Evolutionary conservation across 768 basidiomycete genomes (phyloP), one percentile per base, ranked within the genome.

Genomic region (Flagelloscypha sp.): DNA sequence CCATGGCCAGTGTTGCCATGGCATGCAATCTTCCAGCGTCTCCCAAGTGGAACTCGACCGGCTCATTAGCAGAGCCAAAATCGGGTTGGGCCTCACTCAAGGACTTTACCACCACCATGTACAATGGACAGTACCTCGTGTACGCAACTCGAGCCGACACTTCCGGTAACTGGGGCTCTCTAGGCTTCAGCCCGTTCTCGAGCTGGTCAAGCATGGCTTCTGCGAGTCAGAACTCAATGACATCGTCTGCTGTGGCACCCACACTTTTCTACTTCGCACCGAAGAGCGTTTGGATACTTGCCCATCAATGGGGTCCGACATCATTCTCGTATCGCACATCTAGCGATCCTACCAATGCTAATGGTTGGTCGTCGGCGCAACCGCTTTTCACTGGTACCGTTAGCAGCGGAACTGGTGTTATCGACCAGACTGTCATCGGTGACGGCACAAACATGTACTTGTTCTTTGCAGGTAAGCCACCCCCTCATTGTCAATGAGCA

Each of bases 401-500:
- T 6, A 35, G 36, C 30, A 31, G 31, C 41, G 5, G 25, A 24
- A 31, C 36, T 24, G 32, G 33, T 7, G 11, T 30, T 33, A 38
- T 43, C 37, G 42, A 43, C 33, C 42, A 43, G 37, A 30, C 33
- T 30, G 18, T 43, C 24, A 38, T 43, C 29, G 36, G 37, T 28
- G 42, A 43, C 37, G 32, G 16, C 32, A 43, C 42, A 37, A 43
- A 25, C 42, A 38, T 43, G 37, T 38, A 43, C 33, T 19, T 43
- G n/a, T 43, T 43, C 37, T 43, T 43, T 37, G 42, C 42, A 6
- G 42, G 33, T n/a, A n/a, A n/a, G n/a, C n/a, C n/a, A n/a, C n/a
- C n/a, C n/a, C n/a, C n/a, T n/a, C n/a, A n/a, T n/a, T n/a, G n/a
- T n/a, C n/a, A n/a, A n/a, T n/a, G n/a, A n/a, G n/a, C n/a, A n/a